These are phyloP conservation scores for Aureobasidium sp. DNA, from an alignment of 2,329 filamentous ascomycete genomes.

Conservation along the genomic window DNA sequence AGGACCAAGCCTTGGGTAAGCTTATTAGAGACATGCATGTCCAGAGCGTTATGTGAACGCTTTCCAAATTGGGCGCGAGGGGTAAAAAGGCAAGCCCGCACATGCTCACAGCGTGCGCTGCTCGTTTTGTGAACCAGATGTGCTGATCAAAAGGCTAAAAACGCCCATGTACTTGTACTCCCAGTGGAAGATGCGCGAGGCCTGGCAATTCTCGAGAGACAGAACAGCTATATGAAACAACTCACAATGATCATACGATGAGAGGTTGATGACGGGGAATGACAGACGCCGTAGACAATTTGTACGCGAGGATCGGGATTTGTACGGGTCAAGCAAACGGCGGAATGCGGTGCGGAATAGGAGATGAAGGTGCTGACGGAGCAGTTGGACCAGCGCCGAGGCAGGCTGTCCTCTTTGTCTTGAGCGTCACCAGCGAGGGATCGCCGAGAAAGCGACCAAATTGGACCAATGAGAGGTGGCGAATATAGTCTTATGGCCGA, in stretches of 20 bases:
- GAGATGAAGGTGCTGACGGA: not conserved
- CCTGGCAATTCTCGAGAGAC: no score
- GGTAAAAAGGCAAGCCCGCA: constrained; percentile 8
- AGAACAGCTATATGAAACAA: no score
- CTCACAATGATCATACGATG: not conserved
- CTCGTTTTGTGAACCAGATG: not conserved
- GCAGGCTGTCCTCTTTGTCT: not conserved
- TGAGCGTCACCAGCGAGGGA: constrained; percentile 4
- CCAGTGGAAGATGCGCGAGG: not conserved
- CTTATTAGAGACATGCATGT: constrained; percentile 5
- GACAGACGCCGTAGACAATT: not conserved
- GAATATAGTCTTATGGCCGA: not conserved
- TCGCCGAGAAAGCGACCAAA: not conserved
- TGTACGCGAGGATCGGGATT: not conserved
- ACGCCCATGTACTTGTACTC: not conserved
- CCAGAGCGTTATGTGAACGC: not conserved
- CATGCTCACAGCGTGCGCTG: constrained; percentile 5
- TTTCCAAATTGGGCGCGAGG: constrained; percentile 2
- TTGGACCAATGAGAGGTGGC: constrained; percentile 7
- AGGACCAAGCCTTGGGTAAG: not conserved
- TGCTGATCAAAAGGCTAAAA: constrained; percentile 5
- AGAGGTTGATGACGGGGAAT: not conserved
- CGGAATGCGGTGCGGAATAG: constrained; percentile 6
- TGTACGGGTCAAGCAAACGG: not conserved
- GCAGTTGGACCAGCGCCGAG: not conserved